Percentiles rank a stretch among this genome's conserved stretches.
Conservation (phyloP, 345 rosid genomes). For the Diplotaxis tenuifolia region DNA sequence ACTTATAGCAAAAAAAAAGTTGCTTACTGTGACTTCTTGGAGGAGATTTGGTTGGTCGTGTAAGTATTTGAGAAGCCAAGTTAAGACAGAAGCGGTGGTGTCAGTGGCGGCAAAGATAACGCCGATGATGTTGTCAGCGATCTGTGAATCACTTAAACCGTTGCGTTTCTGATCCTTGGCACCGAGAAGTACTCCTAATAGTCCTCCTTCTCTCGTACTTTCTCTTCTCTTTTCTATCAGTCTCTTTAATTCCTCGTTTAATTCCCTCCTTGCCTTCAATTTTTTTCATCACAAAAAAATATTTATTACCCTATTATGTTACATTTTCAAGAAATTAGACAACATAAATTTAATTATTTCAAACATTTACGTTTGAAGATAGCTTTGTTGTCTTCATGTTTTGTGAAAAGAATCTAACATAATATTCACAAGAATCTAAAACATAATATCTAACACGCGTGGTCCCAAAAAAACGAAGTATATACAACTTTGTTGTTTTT, state of each 20-base stretch:
- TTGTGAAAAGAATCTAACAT: too few relatives aligned
- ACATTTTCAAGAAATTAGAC: too few relatives aligned
- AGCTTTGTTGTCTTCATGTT: too few relatives aligned
- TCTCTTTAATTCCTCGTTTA: conserved; percentile 52
- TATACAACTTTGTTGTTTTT: too few relatives aligned
- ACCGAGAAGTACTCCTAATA: conserved; percentile 60
- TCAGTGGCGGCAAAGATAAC: conserved; percentile 96
- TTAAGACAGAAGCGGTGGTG: conserved; percentile 80
- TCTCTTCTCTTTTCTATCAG: conserved; percentile 65
- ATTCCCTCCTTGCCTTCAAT: conserved; percentile 67
- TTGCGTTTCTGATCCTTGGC: conserved; percentile 45
- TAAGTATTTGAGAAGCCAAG: conserved; percentile 86
- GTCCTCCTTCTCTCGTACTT: conserved; percentile 49
- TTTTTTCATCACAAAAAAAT: neutral
- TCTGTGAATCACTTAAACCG: conserved; percentile 68
- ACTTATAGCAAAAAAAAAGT: neutral
- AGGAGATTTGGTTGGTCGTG: conserved; percentile 62
- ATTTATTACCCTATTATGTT: too few relatives aligned
- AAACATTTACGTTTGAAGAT: too few relatives aligned
- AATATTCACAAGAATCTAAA: too few relatives aligned
- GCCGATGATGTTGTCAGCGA: conserved; percentile 90
- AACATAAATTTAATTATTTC: too few relatives aligned
- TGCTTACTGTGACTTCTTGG: conserved; percentile 60
- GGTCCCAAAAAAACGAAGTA: too few relatives aligned
- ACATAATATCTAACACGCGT: neutral